These are phyloP conservation scores for Rubus parviflorus DNA, from an alignment of 306 rosid species.

Conservation along the genomic window DNA sequence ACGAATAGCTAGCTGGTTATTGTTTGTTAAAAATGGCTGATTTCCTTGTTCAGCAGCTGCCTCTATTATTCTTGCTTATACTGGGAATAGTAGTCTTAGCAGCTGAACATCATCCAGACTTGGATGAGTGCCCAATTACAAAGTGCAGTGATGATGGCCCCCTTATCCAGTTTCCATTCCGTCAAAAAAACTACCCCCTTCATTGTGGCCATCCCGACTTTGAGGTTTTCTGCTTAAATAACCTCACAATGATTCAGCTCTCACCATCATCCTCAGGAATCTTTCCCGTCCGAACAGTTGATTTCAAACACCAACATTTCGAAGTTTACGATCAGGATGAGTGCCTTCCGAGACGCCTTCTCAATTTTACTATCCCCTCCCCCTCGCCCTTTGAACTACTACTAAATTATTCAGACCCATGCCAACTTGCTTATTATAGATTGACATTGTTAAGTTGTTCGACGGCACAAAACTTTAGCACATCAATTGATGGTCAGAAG, in stretches of 20 bases:
- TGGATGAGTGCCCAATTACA: background rate
- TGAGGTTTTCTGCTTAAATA: constrained; percentile 36
- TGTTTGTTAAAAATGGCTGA: too few species aligned
- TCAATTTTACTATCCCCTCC: background rate
- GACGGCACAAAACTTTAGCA: background rate
- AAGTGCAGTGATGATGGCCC: constrained; percentile 27
- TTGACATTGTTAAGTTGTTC: constrained; percentile 2
- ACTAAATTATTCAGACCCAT: too few species aligned
- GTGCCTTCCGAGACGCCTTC: constrained; percentile 3
- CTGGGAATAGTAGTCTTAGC: background rate
- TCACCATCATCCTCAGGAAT: background rate
- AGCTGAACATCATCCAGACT: background rate
- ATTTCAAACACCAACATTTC: rapidly evolving
- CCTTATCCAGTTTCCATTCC: constrained; percentile 40
- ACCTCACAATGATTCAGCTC: constrained; percentile 13
- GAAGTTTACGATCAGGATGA: background rate
- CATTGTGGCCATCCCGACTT: constrained; percentile 38
- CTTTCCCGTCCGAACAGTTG: background rate
- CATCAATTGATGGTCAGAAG: too few species aligned
- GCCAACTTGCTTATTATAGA: too few species aligned
- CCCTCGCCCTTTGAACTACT: too few species aligned
- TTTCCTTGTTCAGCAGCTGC: too few species aligned
- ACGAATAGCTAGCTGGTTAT: too few species aligned
- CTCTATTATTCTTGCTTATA: too few species aligned
- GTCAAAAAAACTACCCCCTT: constrained; percentile 15